Conservation (phyloP, 1,284 basidiomycete genomes). For the Stereum hirsutum region DNA sequence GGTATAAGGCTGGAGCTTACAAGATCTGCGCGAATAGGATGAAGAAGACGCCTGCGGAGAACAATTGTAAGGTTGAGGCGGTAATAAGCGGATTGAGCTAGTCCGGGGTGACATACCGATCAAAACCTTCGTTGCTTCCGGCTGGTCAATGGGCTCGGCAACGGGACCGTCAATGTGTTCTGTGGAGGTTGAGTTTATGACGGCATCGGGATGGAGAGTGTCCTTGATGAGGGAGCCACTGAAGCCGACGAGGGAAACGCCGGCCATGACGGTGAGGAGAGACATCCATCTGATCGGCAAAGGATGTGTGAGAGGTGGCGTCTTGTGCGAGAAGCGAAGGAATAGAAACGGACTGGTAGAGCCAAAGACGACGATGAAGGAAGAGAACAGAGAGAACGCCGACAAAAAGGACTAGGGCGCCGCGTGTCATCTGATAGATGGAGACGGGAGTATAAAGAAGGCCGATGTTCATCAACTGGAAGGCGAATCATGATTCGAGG, state of each 20-base stretch:
- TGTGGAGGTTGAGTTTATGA: constrained; percentile 5
- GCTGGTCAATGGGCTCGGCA: constrained; percentile 38
- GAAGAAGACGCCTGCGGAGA: constrained; percentile 68
- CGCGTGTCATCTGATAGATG: constrained; percentile 97
- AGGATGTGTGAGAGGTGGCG: constrained; percentile 7
- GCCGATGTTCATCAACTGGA: constrained; percentile 88
- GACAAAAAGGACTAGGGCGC: constrained; percentile 95
- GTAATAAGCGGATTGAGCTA: neutral
- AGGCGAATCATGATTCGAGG: constrained; percentile 11
- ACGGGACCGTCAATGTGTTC: constrained; percentile 14
- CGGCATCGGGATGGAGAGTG: constrained; percentile 37
- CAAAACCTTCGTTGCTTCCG: constrained; percentile 55
- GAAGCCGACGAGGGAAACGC: constrained; percentile 87
- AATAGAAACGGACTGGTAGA: constrained; percentile 60
- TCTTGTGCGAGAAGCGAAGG: constrained; percentile 6
- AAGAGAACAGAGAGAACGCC: constrained; percentile 90
- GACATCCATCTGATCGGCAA: constrained; percentile 85
- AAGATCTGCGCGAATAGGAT: constrained; percentile 97
- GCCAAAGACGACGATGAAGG: constrained; percentile 71
- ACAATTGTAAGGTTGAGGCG: constrained; percentile 8
- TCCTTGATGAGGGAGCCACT: constrained; percentile 85
- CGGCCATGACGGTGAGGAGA: constrained; percentile 83
- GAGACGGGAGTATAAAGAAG: constrained; percentile 94
- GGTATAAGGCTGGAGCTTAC: constrained; percentile 36
- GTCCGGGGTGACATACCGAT: constrained; percentile 35